These are phyloP conservation scores for Epichloe baconii DNA, from an alignment of 2,329 filamentous ascomycete species.

Conservation along the genomic window DNA sequence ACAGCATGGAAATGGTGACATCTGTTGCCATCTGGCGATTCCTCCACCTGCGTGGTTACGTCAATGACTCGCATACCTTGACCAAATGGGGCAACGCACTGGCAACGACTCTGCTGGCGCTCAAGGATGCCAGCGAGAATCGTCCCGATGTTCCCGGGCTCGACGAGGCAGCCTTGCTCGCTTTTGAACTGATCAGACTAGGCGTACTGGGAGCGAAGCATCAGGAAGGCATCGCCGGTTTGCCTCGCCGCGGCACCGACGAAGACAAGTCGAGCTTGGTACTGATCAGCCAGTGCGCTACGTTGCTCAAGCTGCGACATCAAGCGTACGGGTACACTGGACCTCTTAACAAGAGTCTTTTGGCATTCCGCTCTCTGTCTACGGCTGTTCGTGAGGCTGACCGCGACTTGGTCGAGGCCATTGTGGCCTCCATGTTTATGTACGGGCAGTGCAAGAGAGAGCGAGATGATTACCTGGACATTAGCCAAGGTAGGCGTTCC, in stretches of 20 bases:
- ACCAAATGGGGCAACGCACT: slow-evolving; percentile 77
- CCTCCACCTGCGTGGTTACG: slow-evolving; percentile 76
- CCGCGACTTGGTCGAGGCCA: slow-evolving; percentile 73
- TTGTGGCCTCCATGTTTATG: slow-evolving; percentile 68
- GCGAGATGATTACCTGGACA: slow-evolving; percentile 49
- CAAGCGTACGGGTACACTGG: slow-evolving; percentile 84
- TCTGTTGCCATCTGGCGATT: slow-evolving; percentile 78
- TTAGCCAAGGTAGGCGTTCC: slow-evolving; percentile 54
- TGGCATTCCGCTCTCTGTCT: slow-evolving; percentile 75
- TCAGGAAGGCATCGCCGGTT: slow-evolving; percentile 40
- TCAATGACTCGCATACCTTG: slow-evolving; percentile 64
- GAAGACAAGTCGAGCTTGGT: slow-evolving; percentile 68
- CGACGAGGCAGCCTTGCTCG: slow-evolving; percentile 69
- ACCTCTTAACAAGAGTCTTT: slow-evolving; percentile 76
- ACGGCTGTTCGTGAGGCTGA: slow-evolving; percentile 66
- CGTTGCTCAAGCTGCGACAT: slow-evolving; percentile 70
- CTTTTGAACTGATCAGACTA: slow-evolving; percentile 72
- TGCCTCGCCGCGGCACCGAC: slow-evolving; percentile 44
- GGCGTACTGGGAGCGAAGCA: slow-evolving; percentile 63
- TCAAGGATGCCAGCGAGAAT: slow-evolving; percentile 40
- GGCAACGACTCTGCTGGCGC: slow-evolving; percentile 49
- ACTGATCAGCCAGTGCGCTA: slow-evolving; percentile 76
- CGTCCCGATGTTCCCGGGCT: slow-evolving; percentile 34
- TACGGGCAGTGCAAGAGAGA: slow-evolving; percentile 65
- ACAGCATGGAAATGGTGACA: slow-evolving; percentile 50